phyloP scores from a whole-genome alignment of 441 rosid species.

The Gossypium lobatum region DNA sequence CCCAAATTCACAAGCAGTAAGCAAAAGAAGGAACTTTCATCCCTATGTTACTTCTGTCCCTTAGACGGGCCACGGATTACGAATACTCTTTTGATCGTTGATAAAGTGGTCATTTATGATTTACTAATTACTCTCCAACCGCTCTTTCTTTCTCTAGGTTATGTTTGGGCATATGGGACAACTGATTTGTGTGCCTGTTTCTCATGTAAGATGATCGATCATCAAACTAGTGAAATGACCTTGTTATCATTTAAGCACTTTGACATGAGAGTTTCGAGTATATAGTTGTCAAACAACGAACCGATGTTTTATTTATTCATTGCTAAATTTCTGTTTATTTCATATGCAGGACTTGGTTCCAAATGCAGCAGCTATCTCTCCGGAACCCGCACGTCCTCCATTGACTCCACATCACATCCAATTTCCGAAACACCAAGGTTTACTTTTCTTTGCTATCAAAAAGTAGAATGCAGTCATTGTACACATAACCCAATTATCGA shows the following conservation, averaged over 20 bases:
- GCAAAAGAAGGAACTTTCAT: constrained; percentile 15
- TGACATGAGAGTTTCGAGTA: constrained; percentile 9
- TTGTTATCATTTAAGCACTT: constrained; percentile 11
- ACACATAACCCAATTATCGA: neutral
- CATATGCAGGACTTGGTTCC: constrained; percentile 54
- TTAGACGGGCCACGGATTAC: neutral
- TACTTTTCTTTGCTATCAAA: neutral
- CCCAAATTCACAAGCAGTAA: constrained; percentile 57
- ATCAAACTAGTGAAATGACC: neutral
- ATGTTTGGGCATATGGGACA: constrained; percentile 66
- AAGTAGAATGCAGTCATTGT: neutral
- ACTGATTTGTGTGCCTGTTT: constrained; percentile 58
- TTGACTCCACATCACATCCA: constrained; percentile 47
- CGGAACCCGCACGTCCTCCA: constrained; percentile 44
- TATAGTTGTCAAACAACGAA: neutral
- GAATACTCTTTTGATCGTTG: neutral
- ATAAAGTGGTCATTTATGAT: constrained; percentile 9
- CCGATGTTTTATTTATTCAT: neutral
- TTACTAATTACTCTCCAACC: constrained; percentile 13
- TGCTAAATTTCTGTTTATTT: constrained; percentile 17
- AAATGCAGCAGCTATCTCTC: constrained; percentile 40
- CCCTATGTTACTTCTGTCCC: neutral
- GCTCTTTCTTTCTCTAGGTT: constrained; percentile 37
- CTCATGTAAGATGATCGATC: constrained; percentile 49
- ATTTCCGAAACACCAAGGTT: constrained; percentile 58